Evolutionary conservation across 768 basidiomycete species (phyloP).

Genomic region (Lactarius sanguifluus): DNA sequence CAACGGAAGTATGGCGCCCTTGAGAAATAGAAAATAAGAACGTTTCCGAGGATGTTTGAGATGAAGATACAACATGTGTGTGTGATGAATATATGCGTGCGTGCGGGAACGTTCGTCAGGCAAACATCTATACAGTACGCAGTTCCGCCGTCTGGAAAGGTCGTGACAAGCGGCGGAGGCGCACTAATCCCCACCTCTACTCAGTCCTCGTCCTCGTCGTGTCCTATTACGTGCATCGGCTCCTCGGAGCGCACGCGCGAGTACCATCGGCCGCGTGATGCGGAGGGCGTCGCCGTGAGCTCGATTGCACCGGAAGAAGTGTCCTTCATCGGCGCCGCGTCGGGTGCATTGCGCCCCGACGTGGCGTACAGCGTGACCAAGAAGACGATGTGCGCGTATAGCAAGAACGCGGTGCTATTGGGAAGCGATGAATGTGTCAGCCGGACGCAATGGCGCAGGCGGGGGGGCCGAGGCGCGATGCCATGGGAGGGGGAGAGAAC

Average conservation of each 20-base stretch:
- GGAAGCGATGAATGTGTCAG: neutral
- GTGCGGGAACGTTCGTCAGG: neutral
- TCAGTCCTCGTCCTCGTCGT: constrained; percentile 37
- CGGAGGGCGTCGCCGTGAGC: constrained; percentile 38
- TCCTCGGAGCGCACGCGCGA: constrained; percentile 50
- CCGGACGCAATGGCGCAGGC: neutral
- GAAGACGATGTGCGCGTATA: constrained; percentile 71
- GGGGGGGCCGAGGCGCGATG: neutral
- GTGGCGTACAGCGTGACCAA: constrained; percentile 69
- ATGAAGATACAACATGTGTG: constrained; percentile 1
- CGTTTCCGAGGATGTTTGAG: neutral
- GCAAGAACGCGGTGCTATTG: constrained; percentile 65
- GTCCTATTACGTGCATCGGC: constrained; percentile 49
- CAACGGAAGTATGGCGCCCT: neutral
- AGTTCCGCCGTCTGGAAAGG: neutral
- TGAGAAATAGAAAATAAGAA: neutral
- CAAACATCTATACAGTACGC: neutral
- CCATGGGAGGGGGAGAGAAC: constrained; percentile 13
- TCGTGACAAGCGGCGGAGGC: neutral
- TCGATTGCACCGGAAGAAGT: constrained; percentile 43
- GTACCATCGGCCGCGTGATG: constrained; percentile 57
- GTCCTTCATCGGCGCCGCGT: constrained; percentile 24
- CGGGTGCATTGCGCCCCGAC: constrained; percentile 55
- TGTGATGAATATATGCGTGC: neutral
- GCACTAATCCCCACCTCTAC: neutral